phyloP scores from a whole-genome alignment of 2,329 filamentous ascomycete genomes.

The Exophiala aquamarina region DNA sequence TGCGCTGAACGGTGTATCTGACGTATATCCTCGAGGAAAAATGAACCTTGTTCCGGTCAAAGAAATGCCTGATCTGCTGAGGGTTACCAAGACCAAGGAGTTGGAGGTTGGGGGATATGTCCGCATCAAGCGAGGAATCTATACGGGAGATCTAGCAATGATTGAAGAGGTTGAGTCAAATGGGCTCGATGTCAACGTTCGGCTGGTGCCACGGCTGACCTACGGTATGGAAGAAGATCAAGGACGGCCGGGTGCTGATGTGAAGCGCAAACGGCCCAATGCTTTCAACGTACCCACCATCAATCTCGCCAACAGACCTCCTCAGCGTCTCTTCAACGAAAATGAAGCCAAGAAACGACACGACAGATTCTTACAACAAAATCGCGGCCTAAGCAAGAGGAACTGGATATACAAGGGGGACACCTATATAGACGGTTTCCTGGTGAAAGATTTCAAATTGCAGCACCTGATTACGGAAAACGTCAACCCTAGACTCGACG shows the following conservation, averaged over 20 bases:
- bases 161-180: conserved; percentile 92
- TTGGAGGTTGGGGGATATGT: conserved; percentile 90
- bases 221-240: conserved; percentile 84
- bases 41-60: conserved; percentile 90
- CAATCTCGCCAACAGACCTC: conserved; percentile 67
- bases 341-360: conserved; percentile 88
- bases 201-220: conserved; percentile 85
- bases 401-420: conserved; percentile 84
- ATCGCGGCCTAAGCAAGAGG: conserved; percentile 57
- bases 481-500: conserved; percentile 89
- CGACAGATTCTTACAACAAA: conserved; percentile 58
- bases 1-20: conserved; percentile 79
- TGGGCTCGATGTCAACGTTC: conserved; percentile 81
- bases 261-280: conserved; percentile 77
- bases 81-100: conserved; percentile 81
- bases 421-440: conserved; percentile 87
- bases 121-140: conserved; percentile 77
- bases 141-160: conserved; percentile 86
- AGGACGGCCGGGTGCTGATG: conserved; percentile 42
- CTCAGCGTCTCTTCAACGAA: conserved; percentile 89
- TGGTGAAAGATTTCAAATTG: conserved; percentile 91
- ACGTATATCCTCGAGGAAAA: conserved; percentile 85
- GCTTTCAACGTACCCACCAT: conserved; percentile 46
- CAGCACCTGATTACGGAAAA: conserved; percentile 82
- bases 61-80: conserved; percentile 95